A percentile compares a stretch with the other conserved stretches of the same genome.
phyloP scores from a whole-genome alignment of 371 early-diverging fungal species.

The Mucor circinelloides region DNA sequence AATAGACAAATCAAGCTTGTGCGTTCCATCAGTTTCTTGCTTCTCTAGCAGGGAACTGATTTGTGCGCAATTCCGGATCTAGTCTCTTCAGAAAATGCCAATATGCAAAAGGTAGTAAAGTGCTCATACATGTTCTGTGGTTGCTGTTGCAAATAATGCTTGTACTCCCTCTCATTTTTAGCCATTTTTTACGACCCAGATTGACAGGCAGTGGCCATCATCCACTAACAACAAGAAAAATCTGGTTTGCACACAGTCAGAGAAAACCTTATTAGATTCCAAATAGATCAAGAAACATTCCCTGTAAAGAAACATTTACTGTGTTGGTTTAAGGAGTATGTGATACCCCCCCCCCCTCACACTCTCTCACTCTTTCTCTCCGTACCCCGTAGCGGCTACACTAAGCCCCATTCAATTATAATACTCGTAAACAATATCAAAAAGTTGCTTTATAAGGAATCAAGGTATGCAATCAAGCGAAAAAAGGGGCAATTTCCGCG shows the following conservation, averaged over 20 bases:
- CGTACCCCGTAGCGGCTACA: neutral
- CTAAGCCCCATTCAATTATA: slow-evolving; percentile 1
- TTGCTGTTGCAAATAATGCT: neutral
- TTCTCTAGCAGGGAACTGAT: neutral
- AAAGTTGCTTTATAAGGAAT: neutral
- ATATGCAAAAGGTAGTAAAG: slow-evolving; percentile 11
- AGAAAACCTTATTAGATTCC: neutral
- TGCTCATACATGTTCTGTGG: neutral
- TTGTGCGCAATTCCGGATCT: neutral
- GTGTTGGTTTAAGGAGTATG: neutral
- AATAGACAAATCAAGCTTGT: neutral
- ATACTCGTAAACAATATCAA: neutral
- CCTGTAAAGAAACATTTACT: neutral
- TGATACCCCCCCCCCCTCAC: neutral
- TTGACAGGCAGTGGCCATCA: neutral
- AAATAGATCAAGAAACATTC: neutral
- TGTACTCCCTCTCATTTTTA: neutral
- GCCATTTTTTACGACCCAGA: neutral
- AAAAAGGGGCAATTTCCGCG: neutral
- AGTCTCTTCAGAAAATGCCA: neutral
- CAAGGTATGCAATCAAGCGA: neutral
- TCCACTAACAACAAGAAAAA: neutral
- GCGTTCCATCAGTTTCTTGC: neutral
- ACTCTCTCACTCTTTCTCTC: neutral
- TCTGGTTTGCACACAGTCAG: neutral